Conservation (phyloP, 768 basidiomycete genomes). For the Hypsizygus marmoreus region DNA sequence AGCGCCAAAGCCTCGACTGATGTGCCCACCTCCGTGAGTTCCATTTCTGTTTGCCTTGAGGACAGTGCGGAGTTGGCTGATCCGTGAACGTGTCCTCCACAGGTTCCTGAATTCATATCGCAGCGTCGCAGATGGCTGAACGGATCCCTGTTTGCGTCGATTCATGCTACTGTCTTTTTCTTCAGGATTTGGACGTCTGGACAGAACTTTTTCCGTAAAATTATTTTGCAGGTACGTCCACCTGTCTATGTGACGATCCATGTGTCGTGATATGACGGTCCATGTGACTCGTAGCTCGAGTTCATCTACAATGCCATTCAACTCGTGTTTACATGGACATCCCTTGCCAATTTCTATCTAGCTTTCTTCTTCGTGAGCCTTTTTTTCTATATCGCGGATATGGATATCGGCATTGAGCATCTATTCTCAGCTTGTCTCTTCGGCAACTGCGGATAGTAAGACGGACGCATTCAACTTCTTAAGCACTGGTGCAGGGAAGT, state of each 20-base stretch:
- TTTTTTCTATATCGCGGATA: slow-evolving; percentile 15
- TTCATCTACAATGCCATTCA: slow-evolving; percentile 91
- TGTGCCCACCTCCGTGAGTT: slow-evolving; percentile 75
- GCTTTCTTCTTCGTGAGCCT: slow-evolving; percentile 89
- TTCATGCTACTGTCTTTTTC: slow-evolving; percentile 90
- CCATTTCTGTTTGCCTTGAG: slow-evolving; percentile 1
- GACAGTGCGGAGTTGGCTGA: background rate
- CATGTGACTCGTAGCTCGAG: slow-evolving; percentile 57
- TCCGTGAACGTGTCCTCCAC: slow-evolving; percentile 1
- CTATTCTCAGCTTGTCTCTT: slow-evolving; percentile 67
- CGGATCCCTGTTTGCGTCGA: slow-evolving; percentile 90
- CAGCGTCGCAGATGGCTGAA: slow-evolving; percentile 90
- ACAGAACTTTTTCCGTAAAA: slow-evolving; percentile 86
- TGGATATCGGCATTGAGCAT: slow-evolving; percentile 21
- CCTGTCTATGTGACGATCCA: background rate
- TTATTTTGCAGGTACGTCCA: slow-evolving; percentile 57
- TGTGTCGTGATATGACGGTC: background rate
- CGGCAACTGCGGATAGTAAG: slow-evolving; percentile 60
- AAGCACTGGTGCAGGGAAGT: slow-evolving; percentile 66
- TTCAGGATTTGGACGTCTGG: slow-evolving; percentile 89
- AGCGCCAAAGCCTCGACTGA: slow-evolving; percentile 96
- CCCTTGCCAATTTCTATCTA: slow-evolving; percentile 90
- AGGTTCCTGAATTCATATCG: slow-evolving; percentile 92
- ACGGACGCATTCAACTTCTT: slow-evolving; percentile 83
- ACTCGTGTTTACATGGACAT: slow-evolving; percentile 93